Base-by-base conservation (phyloP, 345 rosid species). In the Citrus medica region DNA sequence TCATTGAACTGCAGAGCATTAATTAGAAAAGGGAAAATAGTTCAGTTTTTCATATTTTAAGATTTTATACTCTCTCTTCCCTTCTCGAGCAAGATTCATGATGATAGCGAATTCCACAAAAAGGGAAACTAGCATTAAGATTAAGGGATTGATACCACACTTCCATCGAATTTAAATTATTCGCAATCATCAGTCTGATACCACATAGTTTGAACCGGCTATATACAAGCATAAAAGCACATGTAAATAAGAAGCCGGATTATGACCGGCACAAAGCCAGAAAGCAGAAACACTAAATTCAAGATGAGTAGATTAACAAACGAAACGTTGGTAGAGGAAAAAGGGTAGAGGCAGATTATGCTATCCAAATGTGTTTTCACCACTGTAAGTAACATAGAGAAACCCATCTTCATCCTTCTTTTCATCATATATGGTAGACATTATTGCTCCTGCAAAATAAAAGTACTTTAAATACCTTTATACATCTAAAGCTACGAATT, bases 361-460 rank as follows among this genome's bases (percentile, higher is more conserved):
- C 69, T 42, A 77, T 73, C 98, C 98, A 67, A 93, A 93, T 28
- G 95, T 89, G 85, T 93, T 93, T 81, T 92, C 97, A 22, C 98
- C 97, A 35, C 95, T 92, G 88, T 93, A 93, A 25, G 95, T 88
- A 68, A 92, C 90, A 68, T 93, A 92, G 59, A 93, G 90, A 83
- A 93, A 93, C 56, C 95, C 98, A 60, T 93, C 98, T 67, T 85
- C 94, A 65, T 93, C 97, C 79, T 89, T 90, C 83, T 93, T 91
- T 71, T 93, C 95, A 60, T 90, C 94, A 16, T 93, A 93, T 74
- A 92, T 89, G 66, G 94, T 73, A 64, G 97, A 92, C 95, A 90
- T 87, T 62, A 92, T 76, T 32, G 97, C 90, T 9, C 92, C 97
- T 93, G 78, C 75, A 77, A 76, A 71, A 21, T 27, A 22, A 58